Conservation (phyloP, 2,329 filamentous ascomycete genomes). For the Teratosphaeria zuluensis region DNA sequence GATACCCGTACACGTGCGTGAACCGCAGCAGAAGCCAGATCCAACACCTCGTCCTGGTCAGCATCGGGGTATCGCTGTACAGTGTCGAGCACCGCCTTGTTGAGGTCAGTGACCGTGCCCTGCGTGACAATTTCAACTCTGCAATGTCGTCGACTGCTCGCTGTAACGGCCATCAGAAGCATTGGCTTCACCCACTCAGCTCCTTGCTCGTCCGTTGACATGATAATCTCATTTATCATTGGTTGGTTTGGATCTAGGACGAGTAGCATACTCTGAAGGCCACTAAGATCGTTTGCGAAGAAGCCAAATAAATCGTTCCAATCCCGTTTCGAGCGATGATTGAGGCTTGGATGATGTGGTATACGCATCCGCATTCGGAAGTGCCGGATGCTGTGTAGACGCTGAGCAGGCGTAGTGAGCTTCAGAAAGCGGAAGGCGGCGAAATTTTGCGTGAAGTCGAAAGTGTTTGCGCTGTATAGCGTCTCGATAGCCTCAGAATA, state of each 20-base stretch:
- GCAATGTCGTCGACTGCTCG: slow-evolving; percentile 17
- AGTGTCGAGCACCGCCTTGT: slow-evolving; percentile 10
- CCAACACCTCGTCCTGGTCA: slow-evolving; percentile 9
- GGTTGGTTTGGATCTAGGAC: slow-evolving; percentile 20
- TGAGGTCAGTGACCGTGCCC: slow-evolving; percentile 15
- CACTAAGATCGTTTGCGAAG: slow-evolving; percentile 21
- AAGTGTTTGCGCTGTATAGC: slow-evolving; percentile 24
- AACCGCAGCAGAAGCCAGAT: slow-evolving; percentile 12
- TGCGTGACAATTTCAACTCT: slow-evolving; percentile 19
- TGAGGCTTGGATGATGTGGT: slow-evolving; percentile 22
- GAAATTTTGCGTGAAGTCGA: slow-evolving; percentile 24
- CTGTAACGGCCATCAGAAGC: slow-evolving; percentile 20
- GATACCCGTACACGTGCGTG: slow-evolving; percentile 20
- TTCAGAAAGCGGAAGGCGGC: slow-evolving; percentile 23
- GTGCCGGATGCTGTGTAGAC: slow-evolving; percentile 18
- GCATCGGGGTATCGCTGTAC: slow-evolving; percentile 1
- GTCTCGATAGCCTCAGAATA: slow-evolving; percentile 23
- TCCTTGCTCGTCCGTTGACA: slow-evolving; percentile 16
- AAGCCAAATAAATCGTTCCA: slow-evolving; percentile 23
- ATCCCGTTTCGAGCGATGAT: slow-evolving; percentile 20
- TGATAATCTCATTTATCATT: slow-evolving; percentile 18
- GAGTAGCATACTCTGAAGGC: slow-evolving; percentile 19
- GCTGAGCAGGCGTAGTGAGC: slow-evolving; percentile 19
- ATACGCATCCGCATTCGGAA: slow-evolving; percentile 22
- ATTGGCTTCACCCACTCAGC: slow-evolving; percentile 22